phyloP scores from a whole-genome alignment of 1,284 basidiomycete species.

The Irpex lacteus region DNA sequence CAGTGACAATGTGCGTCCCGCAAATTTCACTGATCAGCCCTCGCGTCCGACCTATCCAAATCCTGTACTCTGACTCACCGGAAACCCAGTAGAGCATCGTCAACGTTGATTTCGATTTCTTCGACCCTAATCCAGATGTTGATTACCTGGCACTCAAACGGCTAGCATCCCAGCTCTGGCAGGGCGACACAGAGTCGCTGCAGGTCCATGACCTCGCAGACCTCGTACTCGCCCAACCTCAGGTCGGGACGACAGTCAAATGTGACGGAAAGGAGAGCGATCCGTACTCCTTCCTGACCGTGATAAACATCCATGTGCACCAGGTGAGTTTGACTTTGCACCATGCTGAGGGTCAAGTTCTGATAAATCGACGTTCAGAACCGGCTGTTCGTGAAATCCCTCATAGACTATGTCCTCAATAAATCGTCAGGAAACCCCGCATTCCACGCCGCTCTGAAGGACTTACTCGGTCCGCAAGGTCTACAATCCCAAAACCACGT shows the following conservation, averaged over 20 bases:
- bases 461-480: slow-evolving; percentile 44
- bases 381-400: slow-evolving; percentile 65
- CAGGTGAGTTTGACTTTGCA: slow-evolving; percentile 43
- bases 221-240: slow-evolving; percentile 69
- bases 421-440: slow-evolving; percentile 40
- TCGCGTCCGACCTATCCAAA: neutral
- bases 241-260: slow-evolving; percentile 89
- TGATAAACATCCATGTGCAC: slow-evolving; percentile 78
- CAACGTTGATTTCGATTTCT: slow-evolving; percentile 92
- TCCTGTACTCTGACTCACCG: slow-evolving; percentile 1
- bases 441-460: slow-evolving; percentile 51
- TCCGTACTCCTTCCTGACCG: slow-evolving; percentile 83
- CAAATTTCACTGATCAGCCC: neutral
- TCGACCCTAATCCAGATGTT: slow-evolving; percentile 76
- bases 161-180: slow-evolving; percentile 78
- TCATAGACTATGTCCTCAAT: slow-evolving; percentile 59
- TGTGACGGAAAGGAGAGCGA: slow-evolving; percentile 88
- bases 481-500: slow-evolving; percentile 47
- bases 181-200: slow-evolving; percentile 74
- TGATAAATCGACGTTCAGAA: slow-evolving; percentile 39
- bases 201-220: slow-evolving; percentile 74
- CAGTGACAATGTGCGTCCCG: slow-evolving; percentile 26
- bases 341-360: neutral
- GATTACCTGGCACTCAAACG: slow-evolving; percentile 88
- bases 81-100: slow-evolving; percentile 51